A percentile compares a stretch with the other conserved stretches of the same genome.
phyloP scores from a whole-genome alignment of 306 rosid species.

The Ammopiptanthus mongolicus region DNA sequence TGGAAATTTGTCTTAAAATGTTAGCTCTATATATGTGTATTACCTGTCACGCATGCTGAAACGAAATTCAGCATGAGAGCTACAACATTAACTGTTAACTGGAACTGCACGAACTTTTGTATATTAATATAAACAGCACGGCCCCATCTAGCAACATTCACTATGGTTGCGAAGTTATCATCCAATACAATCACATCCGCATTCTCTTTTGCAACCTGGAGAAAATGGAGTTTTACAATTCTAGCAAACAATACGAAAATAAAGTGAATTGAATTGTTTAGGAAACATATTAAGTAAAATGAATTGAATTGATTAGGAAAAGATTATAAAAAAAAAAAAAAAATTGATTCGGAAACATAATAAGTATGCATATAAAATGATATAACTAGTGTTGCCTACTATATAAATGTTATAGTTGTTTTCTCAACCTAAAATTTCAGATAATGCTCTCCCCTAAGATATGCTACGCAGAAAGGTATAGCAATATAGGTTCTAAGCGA shows the following conservation, averaged over 20 bases:
- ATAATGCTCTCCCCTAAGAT: neutral
- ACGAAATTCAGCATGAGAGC: slow-evolving; percentile 82
- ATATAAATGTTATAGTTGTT: neutral
- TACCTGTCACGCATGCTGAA: slow-evolving; percentile 76
- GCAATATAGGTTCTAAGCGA: neutral
- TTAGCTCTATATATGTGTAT: neutral
- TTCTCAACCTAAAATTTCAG: neutral
- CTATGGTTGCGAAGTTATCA: slow-evolving; percentile 79
- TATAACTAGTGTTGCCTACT: neutral
- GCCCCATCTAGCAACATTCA: slow-evolving; percentile 81
- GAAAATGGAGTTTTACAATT: neutral
- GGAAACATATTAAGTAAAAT: neutral
- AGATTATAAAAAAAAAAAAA: too few species aligned
- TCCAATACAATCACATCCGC: slow-evolving; percentile 90
- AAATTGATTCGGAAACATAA: neutral
- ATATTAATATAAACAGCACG: slow-evolving; percentile 86
- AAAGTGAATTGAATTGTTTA: neutral
- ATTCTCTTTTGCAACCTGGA: slow-evolving; percentile 95
- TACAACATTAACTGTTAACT: slow-evolving; percentile 86
- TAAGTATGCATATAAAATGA: neutral
- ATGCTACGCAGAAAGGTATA: neutral
- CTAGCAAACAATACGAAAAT: neutral
- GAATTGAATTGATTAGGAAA: neutral
- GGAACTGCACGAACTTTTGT: slow-evolving; percentile 95
- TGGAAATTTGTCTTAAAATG: neutral